phyloP scores from a whole-genome alignment of 352 stramenopile species.

The Phytophthora lateralis region DNA sequence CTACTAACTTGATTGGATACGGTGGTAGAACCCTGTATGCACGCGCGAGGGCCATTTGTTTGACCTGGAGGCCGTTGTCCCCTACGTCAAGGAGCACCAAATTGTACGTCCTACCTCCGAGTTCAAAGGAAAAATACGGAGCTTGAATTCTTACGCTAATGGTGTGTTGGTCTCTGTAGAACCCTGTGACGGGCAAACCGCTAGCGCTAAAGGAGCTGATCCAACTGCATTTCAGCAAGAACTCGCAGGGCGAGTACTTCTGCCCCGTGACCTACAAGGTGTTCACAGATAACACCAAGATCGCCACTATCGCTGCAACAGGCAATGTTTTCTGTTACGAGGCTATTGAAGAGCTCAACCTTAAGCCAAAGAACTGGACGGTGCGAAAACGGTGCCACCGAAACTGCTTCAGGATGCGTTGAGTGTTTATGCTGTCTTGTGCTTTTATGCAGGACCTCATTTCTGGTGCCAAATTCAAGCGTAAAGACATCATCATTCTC shows the following conservation, averaged over 20 bases:
- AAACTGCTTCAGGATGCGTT: background rate
- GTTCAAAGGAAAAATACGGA: background rate
- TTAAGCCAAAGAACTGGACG: conserved; percentile 97
- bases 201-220: conserved; percentile 95
- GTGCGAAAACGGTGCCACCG: conserved; percentile 26
- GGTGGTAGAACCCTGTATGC: conserved; percentile 91
- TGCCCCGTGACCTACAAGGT: conserved; percentile 98
- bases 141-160: background rate
- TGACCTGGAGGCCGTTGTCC: conserved; percentile 95
- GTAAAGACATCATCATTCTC: conserved; percentile 94
- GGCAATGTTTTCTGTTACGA: conserved; percentile 98
- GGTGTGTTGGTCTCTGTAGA: conserved; percentile 43
- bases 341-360: conserved; percentile 97
- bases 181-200: conserved; percentile 94
- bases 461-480: conserved; percentile 91
- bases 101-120: conserved; percentile 58
- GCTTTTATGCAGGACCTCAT: conserved; percentile 87
- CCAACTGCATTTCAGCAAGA: conserved; percentile 84
- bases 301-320: conserved; percentile 75
- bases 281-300: conserved; percentile 90
- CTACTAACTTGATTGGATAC: conserved; percentile 5
- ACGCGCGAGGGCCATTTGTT: conserved; percentile 96
- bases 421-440: conserved; percentile 21
- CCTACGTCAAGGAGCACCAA: conserved; percentile 96
- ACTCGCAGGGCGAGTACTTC: conserved; percentile 78